Percentiles rank a stretch among this genome's conserved stretches.
Evolutionary conservation across 257 asterid genomes (phyloP).

Genomic region (Solanum lignicaule): DNA sequence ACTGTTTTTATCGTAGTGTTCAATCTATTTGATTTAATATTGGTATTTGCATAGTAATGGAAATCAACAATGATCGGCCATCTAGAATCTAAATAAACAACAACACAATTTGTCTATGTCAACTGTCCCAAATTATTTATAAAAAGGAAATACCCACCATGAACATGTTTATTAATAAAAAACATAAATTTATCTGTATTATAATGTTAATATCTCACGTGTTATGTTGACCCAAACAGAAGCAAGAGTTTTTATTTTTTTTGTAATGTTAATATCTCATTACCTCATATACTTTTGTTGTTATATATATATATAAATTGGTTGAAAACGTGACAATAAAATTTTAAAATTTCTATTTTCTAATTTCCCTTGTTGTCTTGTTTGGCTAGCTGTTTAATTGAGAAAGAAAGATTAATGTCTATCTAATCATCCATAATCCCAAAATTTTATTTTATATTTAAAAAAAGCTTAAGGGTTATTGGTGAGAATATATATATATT

Average conservation of each 20-base stretch:
- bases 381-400: not conserved
- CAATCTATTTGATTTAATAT: no score
- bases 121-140: not conserved
- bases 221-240: not conserved
- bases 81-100: not conserved
- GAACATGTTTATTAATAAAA: not conserved
- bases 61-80: not conserved
- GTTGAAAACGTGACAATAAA: not conserved
- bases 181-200: not conserved
- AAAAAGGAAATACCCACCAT: not conserved
- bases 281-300: not conserved
- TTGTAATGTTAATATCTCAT: not conserved
- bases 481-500: not conserved
- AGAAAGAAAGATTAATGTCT: not conserved
- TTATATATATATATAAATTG: no score
- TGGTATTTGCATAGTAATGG: not conserved
- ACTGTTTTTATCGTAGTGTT: no score
- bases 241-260: not conserved
- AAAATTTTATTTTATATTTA: not conserved
- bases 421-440: not conserved
- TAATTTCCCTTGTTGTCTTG: not conserved
- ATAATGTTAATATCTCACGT: not conserved
- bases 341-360: not conserved
- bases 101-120: not conserved
- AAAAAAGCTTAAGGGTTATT: not conserved